Conservation (phyloP, 2,329 filamentous ascomycete genomes). For the Paracoccidioides brasiliensis region DNA sequence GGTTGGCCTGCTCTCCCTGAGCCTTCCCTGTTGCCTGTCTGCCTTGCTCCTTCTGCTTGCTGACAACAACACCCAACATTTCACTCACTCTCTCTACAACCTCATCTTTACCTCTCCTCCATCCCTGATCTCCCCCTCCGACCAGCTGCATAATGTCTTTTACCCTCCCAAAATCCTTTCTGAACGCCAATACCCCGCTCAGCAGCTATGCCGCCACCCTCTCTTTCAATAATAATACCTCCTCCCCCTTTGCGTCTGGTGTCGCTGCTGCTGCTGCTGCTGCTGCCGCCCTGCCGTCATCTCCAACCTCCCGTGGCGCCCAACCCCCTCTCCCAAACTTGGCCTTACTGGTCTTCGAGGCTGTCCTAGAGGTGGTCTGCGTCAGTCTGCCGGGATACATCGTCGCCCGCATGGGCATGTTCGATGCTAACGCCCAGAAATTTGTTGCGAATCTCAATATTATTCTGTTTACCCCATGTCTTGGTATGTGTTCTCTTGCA, state of each 20-base stretch:
- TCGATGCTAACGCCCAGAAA: constrained; percentile 91
- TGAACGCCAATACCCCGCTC: constrained; percentile 24
- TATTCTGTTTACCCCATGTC: constrained; percentile 87
- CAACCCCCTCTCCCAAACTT: constrained; percentile 46
- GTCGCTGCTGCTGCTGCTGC: no score
- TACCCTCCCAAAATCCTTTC: constrained; percentile 36
- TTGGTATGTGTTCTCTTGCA: constrained; percentile 48
- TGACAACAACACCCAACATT: no score
- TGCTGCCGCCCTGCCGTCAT: no score
- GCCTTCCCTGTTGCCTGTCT: no score
- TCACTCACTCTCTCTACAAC: no score
- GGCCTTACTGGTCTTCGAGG: constrained; percentile 77
- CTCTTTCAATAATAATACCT: constrained; percentile 3
- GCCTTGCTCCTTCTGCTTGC: no score
- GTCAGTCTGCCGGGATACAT: constrained; percentile 91
- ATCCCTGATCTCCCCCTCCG: neutral
- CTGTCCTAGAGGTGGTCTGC: constrained; percentile 87
- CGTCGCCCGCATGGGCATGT: constrained; percentile 77
- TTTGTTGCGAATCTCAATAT: constrained; percentile 95
- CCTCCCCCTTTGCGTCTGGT: constrained; percentile 4
- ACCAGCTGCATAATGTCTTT: constrained; percentile 31
- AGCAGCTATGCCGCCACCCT: no score
- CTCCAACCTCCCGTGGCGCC: constrained; percentile 13
- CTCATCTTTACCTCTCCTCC: neutral
- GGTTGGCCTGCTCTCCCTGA: no score